Conservation (phyloP, 129 eudicot genomes). For the carrot (Daucus carota) region DH1_v3.0 NC_030388.2:2205501-2206000, state of each 20-base stretch:
- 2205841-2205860: background rate
- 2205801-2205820: slow-evolving; percentile 76
- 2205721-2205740: slow-evolving; percentile 79
- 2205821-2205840: slow-evolving; percentile 88
- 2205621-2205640: slow-evolving; percentile 4
- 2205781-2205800: slow-evolving; percentile 80
- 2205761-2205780: slow-evolving; percentile 70
- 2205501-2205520: background rate
- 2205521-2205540: background rate
- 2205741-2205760: slow-evolving; percentile 87
- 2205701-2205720: slow-evolving; percentile 63
- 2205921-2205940: background rate
- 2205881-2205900: background rate
- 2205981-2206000: background rate
- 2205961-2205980: background rate
- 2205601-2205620: background rate
- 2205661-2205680: slow-evolving; percentile 11
- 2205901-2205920: background rate
- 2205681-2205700: slow-evolving; percentile 78
- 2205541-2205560: background rate
- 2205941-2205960: background rate
- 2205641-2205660: slow-evolving; percentile 13
- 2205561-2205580: background rate
- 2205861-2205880: background rate
- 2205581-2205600: background rate